phyloP scores from a whole-genome alignment of 306 rosid genomes.

The Ochetophila trinervis region DNA sequence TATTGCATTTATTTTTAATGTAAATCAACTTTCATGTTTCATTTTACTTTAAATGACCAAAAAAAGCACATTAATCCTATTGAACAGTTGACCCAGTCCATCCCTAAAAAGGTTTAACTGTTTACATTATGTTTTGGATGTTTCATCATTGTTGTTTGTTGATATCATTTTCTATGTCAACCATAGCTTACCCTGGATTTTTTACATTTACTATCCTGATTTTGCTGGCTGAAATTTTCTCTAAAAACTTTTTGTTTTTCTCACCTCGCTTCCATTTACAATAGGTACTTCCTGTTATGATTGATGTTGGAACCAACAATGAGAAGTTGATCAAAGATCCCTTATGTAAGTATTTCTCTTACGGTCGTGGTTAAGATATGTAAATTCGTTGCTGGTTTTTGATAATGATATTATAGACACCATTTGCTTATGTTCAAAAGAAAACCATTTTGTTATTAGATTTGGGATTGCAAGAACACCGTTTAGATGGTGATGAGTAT shows the following conservation, averaged over 20 bases:
- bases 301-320: constrained; percentile 97
- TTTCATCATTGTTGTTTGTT: neutral
- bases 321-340: constrained; percentile 76
- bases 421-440: neutral
- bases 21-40: too few relatives aligned
- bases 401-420: neutral
- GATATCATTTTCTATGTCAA: constrained; percentile 2
- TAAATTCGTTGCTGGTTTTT: neutral
- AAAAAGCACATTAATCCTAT: too few relatives aligned
- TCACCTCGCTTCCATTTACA: neutral
- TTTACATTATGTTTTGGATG: neutral
- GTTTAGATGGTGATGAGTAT: constrained; percentile 93
- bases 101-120: too few relatives aligned
- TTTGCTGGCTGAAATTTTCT: neutral
- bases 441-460: constrained; percentile 39
- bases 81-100: too few relatives aligned
- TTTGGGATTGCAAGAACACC: constrained; percentile 85
- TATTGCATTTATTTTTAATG: too few relatives aligned
- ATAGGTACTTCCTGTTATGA: constrained; percentile 98
- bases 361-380: constrained; percentile 18
- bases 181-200: constrained; percentile 1
- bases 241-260: neutral
- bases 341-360: constrained; percentile 58
- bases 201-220: neutral
- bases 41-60: too few relatives aligned